Percentiles rank a stretch among this genome's conserved stretches.
Evolutionary conservation across 371 early-diverging fungal species (phyloP).

Genomic region (Blyttiomyces sp.): DNA sequence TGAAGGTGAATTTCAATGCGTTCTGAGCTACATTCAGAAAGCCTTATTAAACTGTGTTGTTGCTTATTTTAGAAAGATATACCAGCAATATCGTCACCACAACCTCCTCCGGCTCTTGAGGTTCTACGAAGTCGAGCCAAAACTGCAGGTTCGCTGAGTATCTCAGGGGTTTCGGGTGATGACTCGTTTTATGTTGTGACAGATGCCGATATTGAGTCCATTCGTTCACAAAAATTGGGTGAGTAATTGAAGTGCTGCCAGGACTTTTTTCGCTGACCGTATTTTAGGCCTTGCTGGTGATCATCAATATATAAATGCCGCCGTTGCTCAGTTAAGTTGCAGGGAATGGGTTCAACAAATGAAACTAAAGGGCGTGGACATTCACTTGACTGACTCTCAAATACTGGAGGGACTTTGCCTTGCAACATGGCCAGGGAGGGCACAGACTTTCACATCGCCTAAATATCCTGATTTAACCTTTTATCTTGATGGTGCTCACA

Average conservation of each 20-base stretch:
- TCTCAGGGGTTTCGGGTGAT: no score
- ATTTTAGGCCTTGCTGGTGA: slow-evolving; percentile 69
- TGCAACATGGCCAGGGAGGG: slow-evolving; percentile 89
- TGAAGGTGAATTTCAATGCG: slow-evolving; percentile 55
- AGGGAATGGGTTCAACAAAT: slow-evolving; percentile 29
- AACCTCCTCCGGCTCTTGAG: slow-evolving; percentile 64
- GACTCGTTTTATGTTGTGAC: slow-evolving; percentile 61
- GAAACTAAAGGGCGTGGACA: slow-evolving; percentile 9
- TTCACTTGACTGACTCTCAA: slow-evolving; percentile 14
- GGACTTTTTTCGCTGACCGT: neutral
- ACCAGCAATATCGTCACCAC: slow-evolving; percentile 70
- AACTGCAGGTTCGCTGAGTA: no score
- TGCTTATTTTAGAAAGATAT: slow-evolving; percentile 42
- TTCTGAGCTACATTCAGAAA: neutral
- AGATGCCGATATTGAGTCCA: slow-evolving; percentile 24
- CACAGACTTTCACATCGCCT: slow-evolving; percentile 56
- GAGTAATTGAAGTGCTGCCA: neutral
- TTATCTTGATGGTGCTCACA: slow-evolving; percentile 95
- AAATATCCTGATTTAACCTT: slow-evolving; percentile 53
- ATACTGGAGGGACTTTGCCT: slow-evolving; percentile 53
- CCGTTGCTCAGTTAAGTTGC: slow-evolving; percentile 68
- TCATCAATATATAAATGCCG: slow-evolving; percentile 83
- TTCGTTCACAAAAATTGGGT: neutral
- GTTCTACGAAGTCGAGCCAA: slow-evolving; percentile 70
- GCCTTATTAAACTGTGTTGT: neutral